These are phyloP conservation scores for Nicotiana sylvestris DNA, from an alignment of 257 asterid species.

Conservation along the genomic window DNA sequence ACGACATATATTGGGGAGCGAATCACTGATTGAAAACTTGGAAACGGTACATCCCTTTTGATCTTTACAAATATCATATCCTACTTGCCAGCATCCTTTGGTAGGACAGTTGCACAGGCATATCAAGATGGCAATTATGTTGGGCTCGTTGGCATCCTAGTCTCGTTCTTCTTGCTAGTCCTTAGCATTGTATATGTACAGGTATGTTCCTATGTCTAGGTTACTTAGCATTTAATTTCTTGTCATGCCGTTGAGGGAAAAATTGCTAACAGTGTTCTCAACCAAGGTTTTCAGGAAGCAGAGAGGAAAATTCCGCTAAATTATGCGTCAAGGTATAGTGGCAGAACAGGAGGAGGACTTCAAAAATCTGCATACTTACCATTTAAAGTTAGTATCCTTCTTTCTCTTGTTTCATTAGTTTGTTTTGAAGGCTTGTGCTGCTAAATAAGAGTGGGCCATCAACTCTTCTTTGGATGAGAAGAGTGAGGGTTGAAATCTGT, in stretches of 20 bases:
- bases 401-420: not conserved
- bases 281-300: slow-evolving; percentile 69
- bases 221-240: slow-evolving; percentile 6
- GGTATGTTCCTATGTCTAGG: slow-evolving; percentile 32
- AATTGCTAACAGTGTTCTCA: not conserved
- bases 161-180: slow-evolving; percentile 78
- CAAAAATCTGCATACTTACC: slow-evolving; percentile 93
- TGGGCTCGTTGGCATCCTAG: slow-evolving; percentile 68
- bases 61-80: slow-evolving; percentile 96
- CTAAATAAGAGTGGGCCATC: not conserved
- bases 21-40: slow-evolving; percentile 86
- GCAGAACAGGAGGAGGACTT: slow-evolving; percentile 70
- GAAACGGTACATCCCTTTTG: slow-evolving; percentile 92
- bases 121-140: slow-evolving; percentile 80
- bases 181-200: slow-evolving; percentile 96
- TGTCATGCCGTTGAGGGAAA: not conserved
- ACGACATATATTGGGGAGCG: slow-evolving; percentile 88
- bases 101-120: slow-evolving; percentile 85
- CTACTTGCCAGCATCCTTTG: slow-evolving; percentile 94
- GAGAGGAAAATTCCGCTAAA: slow-evolving; percentile 95
- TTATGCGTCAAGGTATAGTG: slow-evolving; percentile 76
- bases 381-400: slow-evolving; percentile 56
- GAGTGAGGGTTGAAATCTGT: not conserved
- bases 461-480: not conserved
- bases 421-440: not conserved